phyloP scores from a whole-genome alignment of 1,139 yeast species.

The Sugiyamaella japonica region DNA sequence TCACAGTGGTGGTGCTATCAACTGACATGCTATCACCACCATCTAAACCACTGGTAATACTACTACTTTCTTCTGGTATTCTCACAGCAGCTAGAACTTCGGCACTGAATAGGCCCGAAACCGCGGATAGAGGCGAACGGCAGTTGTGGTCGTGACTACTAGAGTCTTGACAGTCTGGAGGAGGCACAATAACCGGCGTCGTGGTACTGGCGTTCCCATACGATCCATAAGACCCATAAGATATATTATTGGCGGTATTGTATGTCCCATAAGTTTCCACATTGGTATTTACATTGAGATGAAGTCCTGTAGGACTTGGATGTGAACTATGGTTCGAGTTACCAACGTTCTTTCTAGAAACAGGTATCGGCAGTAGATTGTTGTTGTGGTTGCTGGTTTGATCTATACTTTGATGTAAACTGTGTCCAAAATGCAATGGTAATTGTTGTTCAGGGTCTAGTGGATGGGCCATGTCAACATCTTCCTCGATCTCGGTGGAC shows the following conservation, averaged over 20 bases:
- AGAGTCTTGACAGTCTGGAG: background rate
- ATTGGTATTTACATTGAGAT: constrained; percentile 10
- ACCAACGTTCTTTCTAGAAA: background rate
- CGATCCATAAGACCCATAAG: constrained; percentile 9
- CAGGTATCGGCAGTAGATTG: constrained; percentile 7
- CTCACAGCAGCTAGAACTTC: constrained; percentile 44
- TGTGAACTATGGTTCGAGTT: background rate
- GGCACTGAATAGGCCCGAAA: constrained; percentile 39
- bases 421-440: background rate
- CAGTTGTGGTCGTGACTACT: background rate
- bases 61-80: constrained; percentile 17
- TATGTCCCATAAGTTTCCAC: constrained; percentile 11
- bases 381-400: background rate
- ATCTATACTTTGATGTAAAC: constrained; percentile 5
- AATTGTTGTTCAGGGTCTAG: background rate
- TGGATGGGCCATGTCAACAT: constrained; percentile 8
- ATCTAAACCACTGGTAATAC: constrained; percentile 1
- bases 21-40: constrained; percentile 6
- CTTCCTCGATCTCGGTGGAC: constrained; percentile 1
- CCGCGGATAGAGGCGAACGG: constrained; percentile 26
- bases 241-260: background rate
- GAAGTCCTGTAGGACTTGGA: constrained; percentile 9
- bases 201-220: background rate
- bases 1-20: constrained; percentile 9
- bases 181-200: background rate